A percentile compares a stretch with the other conserved stretches of the same genome.
Evolutionary conservation across 257 asterid species (phyloP).

Genomic region (Avicennia marina): DNA sequence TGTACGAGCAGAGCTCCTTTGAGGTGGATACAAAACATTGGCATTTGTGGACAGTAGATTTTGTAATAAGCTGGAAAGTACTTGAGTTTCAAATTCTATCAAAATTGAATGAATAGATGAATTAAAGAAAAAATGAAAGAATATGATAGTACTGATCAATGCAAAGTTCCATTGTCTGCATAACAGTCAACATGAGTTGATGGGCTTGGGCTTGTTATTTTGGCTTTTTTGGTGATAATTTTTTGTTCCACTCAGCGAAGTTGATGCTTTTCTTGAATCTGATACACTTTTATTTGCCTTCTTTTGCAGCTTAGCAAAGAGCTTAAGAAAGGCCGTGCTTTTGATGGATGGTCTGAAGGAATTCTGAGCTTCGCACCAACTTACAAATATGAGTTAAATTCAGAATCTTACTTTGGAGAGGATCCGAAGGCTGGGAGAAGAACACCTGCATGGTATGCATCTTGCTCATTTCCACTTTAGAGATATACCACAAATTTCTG

Average conservation of each 20-base stretch:
- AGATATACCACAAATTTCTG: not conserved
- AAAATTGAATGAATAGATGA: not conserved
- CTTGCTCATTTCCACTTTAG: not conserved
- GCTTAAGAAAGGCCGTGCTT: slow-evolving; percentile 71
- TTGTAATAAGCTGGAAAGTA: too few relatives aligned
- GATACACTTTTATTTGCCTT: slow-evolving; percentile 10
- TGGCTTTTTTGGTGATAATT: too few relatives aligned
- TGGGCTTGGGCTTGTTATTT: too few relatives aligned
- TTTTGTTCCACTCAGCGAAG: too few relatives aligned
- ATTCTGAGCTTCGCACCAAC: slow-evolving; percentile 79
- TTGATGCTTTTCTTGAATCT: not conserved
- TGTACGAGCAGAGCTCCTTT: too few relatives aligned
- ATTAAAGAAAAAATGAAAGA: not conserved
- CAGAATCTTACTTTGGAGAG: slow-evolving; percentile 59
- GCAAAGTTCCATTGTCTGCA: not conserved
- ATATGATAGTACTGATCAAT: not conserved
- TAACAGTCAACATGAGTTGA: too few relatives aligned
- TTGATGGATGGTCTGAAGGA: slow-evolving; percentile 99
- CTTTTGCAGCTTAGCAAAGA: slow-evolving; percentile 69
- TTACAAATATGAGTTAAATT: slow-evolving; percentile 70
- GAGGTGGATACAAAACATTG: too few relatives aligned
- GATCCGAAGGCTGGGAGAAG: slow-evolving; percentile 76
- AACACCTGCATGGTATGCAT: slow-evolving; percentile 91
- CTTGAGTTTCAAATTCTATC: not conserved
- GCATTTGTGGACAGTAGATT: too few relatives aligned